A percentile compares a stretch with the other conserved stretches of the same genome.
These are phyloP conservation scores for Podila epicladia DNA, from an alignment of 192 early-diverging fungal species.

Conservation along the genomic window DNA sequence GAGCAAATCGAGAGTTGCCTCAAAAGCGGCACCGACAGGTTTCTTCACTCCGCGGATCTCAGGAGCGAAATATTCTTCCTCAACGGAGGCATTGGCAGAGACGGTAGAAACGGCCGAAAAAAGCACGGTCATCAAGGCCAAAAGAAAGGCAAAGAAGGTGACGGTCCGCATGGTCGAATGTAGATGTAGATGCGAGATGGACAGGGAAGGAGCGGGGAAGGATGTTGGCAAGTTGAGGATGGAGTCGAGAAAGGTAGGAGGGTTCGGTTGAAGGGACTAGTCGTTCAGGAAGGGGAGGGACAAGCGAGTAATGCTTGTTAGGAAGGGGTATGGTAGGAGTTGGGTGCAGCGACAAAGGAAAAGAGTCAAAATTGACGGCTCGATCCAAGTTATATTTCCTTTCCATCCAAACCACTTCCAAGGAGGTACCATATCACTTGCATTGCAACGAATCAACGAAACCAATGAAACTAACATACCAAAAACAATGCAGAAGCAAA, in stretches of 20 bases:
- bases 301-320: background rate
- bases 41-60: slow-evolving; percentile 26
- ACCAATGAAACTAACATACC: too few relatives aligned
- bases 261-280: background rate
- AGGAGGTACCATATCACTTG: too few relatives aligned
- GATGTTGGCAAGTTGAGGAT: background rate
- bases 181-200: background rate
- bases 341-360: background rate
- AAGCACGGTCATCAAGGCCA: slow-evolving; percentile 44
- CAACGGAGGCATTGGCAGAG: background rate
- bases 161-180: slow-evolving; percentile 30
- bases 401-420: too few relatives aligned
- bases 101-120: slow-evolving; percentile 6
- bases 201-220: background rate
- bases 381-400: too few relatives aligned
- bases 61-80: background rate
- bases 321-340: background rate
- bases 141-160: slow-evolving; percentile 30
- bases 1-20: slow-evolving; percentile 37
- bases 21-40: slow-evolving; percentile 22
- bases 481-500: too few relatives aligned
- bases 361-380: background rate
- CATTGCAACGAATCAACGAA: too few relatives aligned
- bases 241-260: background rate
- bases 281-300: background rate